Evolutionary conservation across 1,139 yeast species (phyloP).

Genomic region (Pneumocystis oryctolagi): DNA sequence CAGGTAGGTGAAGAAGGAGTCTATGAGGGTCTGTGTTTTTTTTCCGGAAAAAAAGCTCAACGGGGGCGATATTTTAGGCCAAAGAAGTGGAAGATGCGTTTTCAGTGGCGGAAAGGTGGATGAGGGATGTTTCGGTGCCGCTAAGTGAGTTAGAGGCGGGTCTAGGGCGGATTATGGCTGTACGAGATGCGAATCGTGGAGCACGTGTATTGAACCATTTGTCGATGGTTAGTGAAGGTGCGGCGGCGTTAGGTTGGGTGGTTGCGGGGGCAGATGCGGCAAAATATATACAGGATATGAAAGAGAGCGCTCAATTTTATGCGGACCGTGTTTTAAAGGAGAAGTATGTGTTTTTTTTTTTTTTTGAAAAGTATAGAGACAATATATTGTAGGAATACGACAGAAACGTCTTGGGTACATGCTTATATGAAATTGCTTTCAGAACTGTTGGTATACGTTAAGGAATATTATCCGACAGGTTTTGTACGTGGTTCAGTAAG

Average conservation of each 20-base stretch:
- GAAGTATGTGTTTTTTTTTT: constrained; percentile 22
- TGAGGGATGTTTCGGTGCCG: not conserved
- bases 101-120: not conserved
- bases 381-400: constrained; percentile 38
- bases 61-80: not conserved
- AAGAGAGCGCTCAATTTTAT: constrained; percentile 89
- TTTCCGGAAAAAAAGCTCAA: not conserved
- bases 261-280: constrained; percentile 55
- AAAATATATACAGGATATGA: constrained; percentile 62
- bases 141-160: not conserved
- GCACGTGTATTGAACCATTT: constrained; percentile 54
- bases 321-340: constrained; percentile 80
- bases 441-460: constrained; percentile 55
- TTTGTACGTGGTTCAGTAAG: constrained; percentile 49
- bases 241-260: constrained; percentile 85
- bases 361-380: not conserved
- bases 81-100: not conserved
- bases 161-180: not conserved
- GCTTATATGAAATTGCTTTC: constrained; percentile 48
- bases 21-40: not conserved
- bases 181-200: constrained; percentile 58
- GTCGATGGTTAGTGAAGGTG: constrained; percentile 75
- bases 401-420: constrained; percentile 70
- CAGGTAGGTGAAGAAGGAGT: not conserved
- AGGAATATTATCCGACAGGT: constrained; percentile 68